A percentile compares a stretch with the other conserved stretches of the same genome.
Conservation (phyloP, 2,329 filamentous ascomycete species). For the Aquanectria penicillioides region DNA sequence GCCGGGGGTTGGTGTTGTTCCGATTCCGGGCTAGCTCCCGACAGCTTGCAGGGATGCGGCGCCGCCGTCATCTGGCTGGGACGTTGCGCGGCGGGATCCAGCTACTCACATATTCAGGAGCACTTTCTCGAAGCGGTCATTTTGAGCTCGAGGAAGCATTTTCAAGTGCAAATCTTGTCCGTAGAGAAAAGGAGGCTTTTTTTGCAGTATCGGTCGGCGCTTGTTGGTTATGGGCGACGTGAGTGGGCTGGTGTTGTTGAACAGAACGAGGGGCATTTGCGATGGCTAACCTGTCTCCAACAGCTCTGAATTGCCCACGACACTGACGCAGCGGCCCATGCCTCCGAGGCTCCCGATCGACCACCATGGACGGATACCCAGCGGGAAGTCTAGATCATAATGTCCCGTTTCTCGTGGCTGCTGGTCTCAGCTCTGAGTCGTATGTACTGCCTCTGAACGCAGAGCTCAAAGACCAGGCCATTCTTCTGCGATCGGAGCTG, state of each 20-base stretch:
- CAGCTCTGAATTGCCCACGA: conserved; percentile 33
- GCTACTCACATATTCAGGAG: conserved; percentile 11
- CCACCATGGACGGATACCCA: conserved; percentile 81
- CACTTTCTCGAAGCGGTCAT: background rate
- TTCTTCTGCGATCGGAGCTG: conserved; percentile 76
- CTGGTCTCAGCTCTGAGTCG: conserved; percentile 69
- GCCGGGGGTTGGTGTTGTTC: conserved; percentile 42
- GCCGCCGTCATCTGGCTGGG: conserved; percentile 11
- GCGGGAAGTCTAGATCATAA: conserved; percentile 85
- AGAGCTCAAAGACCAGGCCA: conserved; percentile 66
- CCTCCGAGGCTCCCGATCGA: conserved; percentile 30
- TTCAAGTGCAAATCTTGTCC: background rate
- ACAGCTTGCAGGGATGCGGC: conserved; percentile 29
- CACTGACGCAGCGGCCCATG: conserved; percentile 34
- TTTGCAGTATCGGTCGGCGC: background rate
- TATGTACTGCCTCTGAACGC: conserved; percentile 56
- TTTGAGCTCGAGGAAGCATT: background rate
- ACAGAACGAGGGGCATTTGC: conserved; percentile 41
- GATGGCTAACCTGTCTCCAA: conserved; percentile 34
- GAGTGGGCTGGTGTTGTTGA: conserved; percentile 35
- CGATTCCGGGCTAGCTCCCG: conserved; percentile 39
- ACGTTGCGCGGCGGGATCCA: conserved; percentile 10
- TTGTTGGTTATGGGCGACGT: conserved; percentile 28
- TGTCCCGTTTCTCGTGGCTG: conserved; percentile 83
- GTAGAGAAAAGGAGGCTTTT: background rate